Evolutionary conservation across 441 rosid species (phyloP).

Genomic region (Hura crepitans): DNA sequence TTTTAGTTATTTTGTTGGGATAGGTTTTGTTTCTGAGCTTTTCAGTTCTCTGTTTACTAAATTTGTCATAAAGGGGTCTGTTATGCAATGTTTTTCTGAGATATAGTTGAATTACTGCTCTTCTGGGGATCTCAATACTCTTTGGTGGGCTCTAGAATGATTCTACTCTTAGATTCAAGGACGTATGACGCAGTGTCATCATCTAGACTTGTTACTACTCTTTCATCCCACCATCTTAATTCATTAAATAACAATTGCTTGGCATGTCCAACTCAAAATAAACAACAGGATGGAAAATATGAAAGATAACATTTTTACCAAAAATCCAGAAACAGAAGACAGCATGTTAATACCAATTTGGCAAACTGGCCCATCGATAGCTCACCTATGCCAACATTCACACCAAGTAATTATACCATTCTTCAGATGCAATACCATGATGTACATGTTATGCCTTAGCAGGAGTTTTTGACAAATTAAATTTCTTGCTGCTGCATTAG

Average conservation of each 20-base stretch:
- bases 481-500: no score
- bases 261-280: neutral
- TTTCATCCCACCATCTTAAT: neutral
- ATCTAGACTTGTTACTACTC: neutral
- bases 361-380: neutral
- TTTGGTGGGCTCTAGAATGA: neutral
- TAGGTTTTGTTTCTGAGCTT: neutral
- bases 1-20: neutral
- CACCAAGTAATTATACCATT: neutral
- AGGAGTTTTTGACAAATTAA: neutral
- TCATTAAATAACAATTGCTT: neutral
- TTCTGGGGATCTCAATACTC: neutral
- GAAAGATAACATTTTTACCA: conserved; percentile 1
- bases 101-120: neutral
- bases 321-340: conserved; percentile 4
- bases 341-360: neutral
- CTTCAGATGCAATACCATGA: neutral
- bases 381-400: neutral
- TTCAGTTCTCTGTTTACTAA: neutral
- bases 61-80: neutral
- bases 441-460: neutral
- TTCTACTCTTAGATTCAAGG: neutral
- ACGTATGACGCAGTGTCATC: neutral
- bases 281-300: neutral
- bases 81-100: neutral